Percentiles rank a stretch among this genome's conserved stretches.
phyloP scores from a whole-genome alignment of 306 rosid genomes.

The Ormosia semicastrata region DNA sequence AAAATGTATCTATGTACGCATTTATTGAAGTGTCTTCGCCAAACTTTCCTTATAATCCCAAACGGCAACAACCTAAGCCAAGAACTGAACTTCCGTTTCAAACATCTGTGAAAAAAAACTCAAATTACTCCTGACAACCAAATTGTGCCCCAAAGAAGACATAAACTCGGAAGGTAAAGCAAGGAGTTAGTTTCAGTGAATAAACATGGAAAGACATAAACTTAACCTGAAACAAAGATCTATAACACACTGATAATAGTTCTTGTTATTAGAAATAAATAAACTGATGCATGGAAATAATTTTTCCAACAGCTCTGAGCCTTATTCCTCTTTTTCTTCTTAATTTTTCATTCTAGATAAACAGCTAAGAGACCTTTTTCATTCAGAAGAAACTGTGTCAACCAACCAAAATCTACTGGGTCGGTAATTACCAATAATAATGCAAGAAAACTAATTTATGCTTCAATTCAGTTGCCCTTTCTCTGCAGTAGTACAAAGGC shows the following conservation, averaged over 20 bases:
- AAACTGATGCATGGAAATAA: neutral
- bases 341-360: neutral
- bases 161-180: neutral
- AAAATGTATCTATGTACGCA: neutral
- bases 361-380: neutral
- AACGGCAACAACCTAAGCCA: neutral
- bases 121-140: neutral
- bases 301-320: neutral
- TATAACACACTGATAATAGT: neutral
- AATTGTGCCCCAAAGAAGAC: neutral
- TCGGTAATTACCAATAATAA: neutral
- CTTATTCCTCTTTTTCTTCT: neutral
- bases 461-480: neutral
- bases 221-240: neutral
- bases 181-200: neutral
- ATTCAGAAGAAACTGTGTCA: slow-evolving; percentile 6
- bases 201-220: neutral
- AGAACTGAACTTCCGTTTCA: neutral
- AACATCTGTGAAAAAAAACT: neutral
- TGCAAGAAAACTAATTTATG: neutral
- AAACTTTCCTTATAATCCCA: neutral
- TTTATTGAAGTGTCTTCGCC: neutral
- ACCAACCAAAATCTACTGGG: slow-evolving; percentile 7
- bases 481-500: neutral
- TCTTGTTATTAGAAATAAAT: neutral